Evolutionary conservation across 352 stramenopile species (phyloP), one percentile per base, ranked within the genome.

Genomic region (Globisporangium carolinianum): DNA sequence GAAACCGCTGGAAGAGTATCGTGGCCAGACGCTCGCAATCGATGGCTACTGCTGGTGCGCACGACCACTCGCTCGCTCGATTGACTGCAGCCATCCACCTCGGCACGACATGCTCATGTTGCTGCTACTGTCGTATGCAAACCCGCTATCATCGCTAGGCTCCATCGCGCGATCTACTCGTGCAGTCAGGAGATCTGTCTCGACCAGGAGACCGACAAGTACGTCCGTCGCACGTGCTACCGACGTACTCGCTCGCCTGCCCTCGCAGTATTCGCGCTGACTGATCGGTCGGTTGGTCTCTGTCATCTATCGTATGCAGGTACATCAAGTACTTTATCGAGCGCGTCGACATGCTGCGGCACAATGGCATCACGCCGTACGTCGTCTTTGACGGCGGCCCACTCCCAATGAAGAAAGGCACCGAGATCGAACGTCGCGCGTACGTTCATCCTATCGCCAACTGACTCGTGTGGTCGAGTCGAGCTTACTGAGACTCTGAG

Each of bases 21-120:
- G 57, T 32, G 79, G 78, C 51, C 61, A 76, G 48, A 91, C 82
- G 51, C 69, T 91, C 55, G 82, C 82, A 12, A 83, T 91, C 43
- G 82, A 91, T 61, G 82, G 79, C 64, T 91, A 94, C 69, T 89
- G 77, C 72, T 94, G 84, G 84, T 94, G 54, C 18, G 68, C 24
- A 32, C 24, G 24, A 32, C 3, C 24, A 32, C 24, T 32, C 24
- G 24, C 24, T 32, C 24, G 24, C 24, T 66, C 11, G 5, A 3
- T 6, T 48, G 12, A 11, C 7, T 39, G 6, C 7, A 24, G 5
- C 15, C 45, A 14, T 24, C 24, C 24, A 3, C 24, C 24, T 32
- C 24, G 24, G 2, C 24, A 32, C 24, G 24, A 32, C 24, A 32
- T 32, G 4, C n/a, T 53, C 12, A 2, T 3, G n/a, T 41, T 6